Percentiles rank a stretch among this genome's conserved stretches.
Evolutionary conservation across 2,329 filamentous ascomycete species (phyloP).

Genomic region (Ophiostoma fasciatum): DNA sequence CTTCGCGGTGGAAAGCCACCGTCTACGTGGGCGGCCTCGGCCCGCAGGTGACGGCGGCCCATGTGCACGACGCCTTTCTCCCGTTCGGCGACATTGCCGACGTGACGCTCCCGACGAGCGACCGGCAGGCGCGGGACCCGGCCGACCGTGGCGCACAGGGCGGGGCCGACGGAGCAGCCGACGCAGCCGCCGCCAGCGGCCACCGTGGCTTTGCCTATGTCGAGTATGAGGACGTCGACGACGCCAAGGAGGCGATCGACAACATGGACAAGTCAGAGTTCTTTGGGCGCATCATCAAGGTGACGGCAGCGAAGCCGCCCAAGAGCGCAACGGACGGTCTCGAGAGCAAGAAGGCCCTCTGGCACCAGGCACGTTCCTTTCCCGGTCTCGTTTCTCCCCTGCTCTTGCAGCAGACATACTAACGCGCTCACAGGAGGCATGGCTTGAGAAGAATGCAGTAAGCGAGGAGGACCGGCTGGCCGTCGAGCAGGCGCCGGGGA

Average conservation of each 20-base stretch:
- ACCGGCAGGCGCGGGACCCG: constrained; percentile 50
- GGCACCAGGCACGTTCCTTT: constrained; percentile 66
- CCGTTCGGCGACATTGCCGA: constrained; percentile 94
- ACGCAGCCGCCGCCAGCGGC: background rate
- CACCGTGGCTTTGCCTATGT: constrained; percentile 95
- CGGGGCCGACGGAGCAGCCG: background rate
- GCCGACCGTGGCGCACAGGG: constrained; percentile 1
- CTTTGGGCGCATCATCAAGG: constrained; percentile 82
- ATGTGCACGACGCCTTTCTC: constrained; percentile 80
- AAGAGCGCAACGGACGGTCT: constrained; percentile 79
- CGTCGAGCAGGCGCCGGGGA: constrained; percentile 38
- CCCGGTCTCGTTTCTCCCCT: background rate
- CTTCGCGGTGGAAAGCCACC: constrained; percentile 73
- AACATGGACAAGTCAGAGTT: constrained; percentile 98
- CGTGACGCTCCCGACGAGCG: constrained; percentile 78
- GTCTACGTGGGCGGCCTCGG: constrained; percentile 86
- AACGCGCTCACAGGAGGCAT: constrained; percentile 56
- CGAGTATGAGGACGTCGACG: constrained; percentile 73
- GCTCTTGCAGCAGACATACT: constrained; percentile 4
- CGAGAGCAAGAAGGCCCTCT: constrained; percentile 85
- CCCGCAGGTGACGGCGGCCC: constrained; percentile 56
- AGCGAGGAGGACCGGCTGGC: constrained; percentile 61
- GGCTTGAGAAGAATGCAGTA: constrained; percentile 76
- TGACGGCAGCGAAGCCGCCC: constrained; percentile 79
- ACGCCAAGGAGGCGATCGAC: constrained; percentile 90